A percentile compares a stretch with the other conserved stretches of the same genome.
These are phyloP conservation scores for Blepharisma japonicum DNA, from an alignment of 73 alveolate species.

Conservation along the genomic window DNA sequence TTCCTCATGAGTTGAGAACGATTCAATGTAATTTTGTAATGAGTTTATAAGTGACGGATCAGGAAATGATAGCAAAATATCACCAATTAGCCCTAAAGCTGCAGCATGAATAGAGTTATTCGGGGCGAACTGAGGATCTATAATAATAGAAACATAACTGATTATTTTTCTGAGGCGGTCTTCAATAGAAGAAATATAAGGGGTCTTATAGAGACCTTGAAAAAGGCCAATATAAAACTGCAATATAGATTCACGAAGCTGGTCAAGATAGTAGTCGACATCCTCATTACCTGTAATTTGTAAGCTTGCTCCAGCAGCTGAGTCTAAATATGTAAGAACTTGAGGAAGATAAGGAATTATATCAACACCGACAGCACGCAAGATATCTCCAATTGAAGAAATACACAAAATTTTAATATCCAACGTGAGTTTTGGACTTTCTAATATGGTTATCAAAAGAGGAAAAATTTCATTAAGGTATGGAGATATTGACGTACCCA, in stretches of 20 bases:
- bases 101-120: neutral
- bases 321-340: neutral
- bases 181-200: neutral
- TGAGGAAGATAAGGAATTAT: neutral
- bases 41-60: too few species aligned
- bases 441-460: neutral
- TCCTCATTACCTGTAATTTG: neutral
- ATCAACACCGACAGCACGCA: neutral
- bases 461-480: neutral
- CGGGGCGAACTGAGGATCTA: neutral
- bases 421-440: neutral
- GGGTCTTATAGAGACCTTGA: slow-evolving; percentile 1
- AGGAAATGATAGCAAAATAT: neutral
- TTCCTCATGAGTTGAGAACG: too few species aligned
- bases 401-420: neutral
- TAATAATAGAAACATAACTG: neutral
- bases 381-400: neutral
- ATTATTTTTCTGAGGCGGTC: neutral
- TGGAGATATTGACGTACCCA: neutral
- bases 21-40: too few species aligned
- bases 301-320: neutral
- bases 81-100: neutral
- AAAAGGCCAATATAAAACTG: neutral
- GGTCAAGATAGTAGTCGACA: neutral
- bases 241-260: neutral